Evolutionary conservation across 805 yeast genomes (phyloP).

Genomic region (Saccharomycopsis javanensis): DNA sequence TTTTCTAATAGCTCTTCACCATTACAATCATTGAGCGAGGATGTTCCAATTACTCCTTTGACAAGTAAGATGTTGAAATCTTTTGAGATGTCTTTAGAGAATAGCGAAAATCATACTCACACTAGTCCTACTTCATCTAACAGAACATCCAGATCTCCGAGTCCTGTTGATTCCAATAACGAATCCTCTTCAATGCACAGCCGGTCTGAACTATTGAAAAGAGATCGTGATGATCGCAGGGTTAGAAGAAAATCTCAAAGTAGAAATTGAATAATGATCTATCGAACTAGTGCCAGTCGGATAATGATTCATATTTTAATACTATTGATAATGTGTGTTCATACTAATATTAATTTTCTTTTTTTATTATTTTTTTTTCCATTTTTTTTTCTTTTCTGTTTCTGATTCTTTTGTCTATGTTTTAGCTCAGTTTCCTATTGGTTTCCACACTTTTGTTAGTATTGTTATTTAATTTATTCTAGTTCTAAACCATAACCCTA

Average conservation of each 20-base stretch:
- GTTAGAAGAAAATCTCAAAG: conserved; percentile 14
- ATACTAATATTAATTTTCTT: no score
- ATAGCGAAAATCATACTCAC: background rate
- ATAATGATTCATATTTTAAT: no score
- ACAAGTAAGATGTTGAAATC: conserved; percentile 13
- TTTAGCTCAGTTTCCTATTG: background rate
- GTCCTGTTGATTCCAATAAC: background rate
- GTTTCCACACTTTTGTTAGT: background rate
- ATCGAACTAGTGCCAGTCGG: background rate
- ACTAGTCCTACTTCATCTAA: background rate
- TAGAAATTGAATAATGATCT: conserved; percentile 3
- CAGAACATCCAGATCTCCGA: background rate
- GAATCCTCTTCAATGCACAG: conserved; percentile 5
- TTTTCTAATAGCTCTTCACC: background rate
- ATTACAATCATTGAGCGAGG: background rate
- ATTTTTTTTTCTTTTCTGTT: background rate
- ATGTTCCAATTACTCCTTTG: conserved; percentile 7
- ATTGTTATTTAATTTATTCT: background rate
- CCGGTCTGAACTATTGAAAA: conserved; percentile 11
- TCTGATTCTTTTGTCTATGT: background rate
- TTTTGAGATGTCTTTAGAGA: background rate
- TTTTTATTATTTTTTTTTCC: no score
- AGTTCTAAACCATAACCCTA: background rate
- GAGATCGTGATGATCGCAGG: conserved; percentile 14
- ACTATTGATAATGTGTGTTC: no score